A percentile compares a stretch with the other conserved stretches of the same genome.
Evolutionary conservation across 2,329 filamentous ascomycete species (phyloP).

Genomic region (Diaporthe citrichinensis): DNA sequence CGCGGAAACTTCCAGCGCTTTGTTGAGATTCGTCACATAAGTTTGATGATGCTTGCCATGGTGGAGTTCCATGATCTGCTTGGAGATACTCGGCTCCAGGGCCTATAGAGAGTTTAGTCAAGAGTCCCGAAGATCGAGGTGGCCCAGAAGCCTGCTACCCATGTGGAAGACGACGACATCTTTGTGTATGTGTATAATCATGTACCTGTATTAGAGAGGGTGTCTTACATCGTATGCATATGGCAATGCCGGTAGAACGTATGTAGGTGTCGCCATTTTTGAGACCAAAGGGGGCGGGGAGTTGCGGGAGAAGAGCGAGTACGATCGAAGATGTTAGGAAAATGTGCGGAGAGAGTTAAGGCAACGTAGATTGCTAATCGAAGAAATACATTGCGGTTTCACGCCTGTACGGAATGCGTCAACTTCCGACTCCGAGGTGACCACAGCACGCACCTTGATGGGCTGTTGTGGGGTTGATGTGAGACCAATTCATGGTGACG

Average conservation of each 20-base stretch:
- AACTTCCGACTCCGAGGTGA: background rate
- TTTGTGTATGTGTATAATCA: background rate
- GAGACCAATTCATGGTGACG: background rate
- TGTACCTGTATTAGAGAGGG: too few species aligned
- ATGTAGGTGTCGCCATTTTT: constrained; percentile 49
- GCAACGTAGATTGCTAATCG: background rate
- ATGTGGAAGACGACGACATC: too few species aligned
- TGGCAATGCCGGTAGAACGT: constrained; percentile 50
- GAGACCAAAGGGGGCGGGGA: background rate
- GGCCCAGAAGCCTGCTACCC: background rate
- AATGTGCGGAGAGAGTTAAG: background rate
- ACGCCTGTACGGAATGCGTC: background rate
- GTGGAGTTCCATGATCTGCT: constrained; percentile 97
- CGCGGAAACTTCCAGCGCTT: constrained; percentile 76
- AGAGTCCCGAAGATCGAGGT: background rate
- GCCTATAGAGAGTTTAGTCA: constrained; percentile 47
- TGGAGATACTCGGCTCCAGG: constrained; percentile 80
- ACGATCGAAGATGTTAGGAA: background rate
- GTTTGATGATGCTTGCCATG: constrained; percentile 95
- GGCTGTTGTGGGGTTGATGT: background rate
- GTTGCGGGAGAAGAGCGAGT: background rate
- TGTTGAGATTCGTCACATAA: constrained; percentile 92
- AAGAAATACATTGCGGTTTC: background rate
- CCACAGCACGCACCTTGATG: background rate
- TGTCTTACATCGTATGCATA: constrained; percentile 51